Evolutionary conservation across 306 rosid species (phyloP), one percentile per base, ranked within the genome.

Genomic region (Quercus wislizeni): DNA sequence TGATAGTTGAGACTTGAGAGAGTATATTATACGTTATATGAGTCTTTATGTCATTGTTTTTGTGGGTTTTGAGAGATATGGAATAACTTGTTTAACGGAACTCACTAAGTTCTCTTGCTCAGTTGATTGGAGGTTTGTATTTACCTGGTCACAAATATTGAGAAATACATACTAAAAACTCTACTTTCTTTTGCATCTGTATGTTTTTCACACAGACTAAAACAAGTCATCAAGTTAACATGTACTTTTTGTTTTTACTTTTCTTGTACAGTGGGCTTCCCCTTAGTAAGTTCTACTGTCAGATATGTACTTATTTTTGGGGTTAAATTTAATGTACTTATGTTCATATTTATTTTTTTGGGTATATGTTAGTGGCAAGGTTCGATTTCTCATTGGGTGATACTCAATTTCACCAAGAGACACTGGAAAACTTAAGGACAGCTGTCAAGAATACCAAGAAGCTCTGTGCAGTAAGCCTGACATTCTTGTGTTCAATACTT

Each of bases 301-400:
- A 61, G 59, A 19, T 67, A 6, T 61, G 17, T 27, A 67, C 52
- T 33, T 67, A 33, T 67, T 55, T 46, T 70, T 38, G 43, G 4
- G 79, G 70, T 79, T 13, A 64, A 68, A 15, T 52, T 55, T 27
- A 25, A 61, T 57, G 11, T 46, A 56, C 51, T 56, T 27, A 31
- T 82, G 13, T 49, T 67, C 76, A 79, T 58, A 35, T 51, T 51
- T 19, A 73, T 68, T 43, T 59, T 38, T 83, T 80, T 81, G 78
- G 41, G 38, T 38, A 57, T 80, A 82, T 76, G 61, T 76, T 81
- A 93, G 98, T 93, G 83, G 98, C 97, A 20, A 83, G 98, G 85
- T 88, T 93, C 61, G 98, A 93, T 72, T 91, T 91, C 80, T 91
- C 98, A 28, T 91, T 94, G 98, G 92, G 97, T 13, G 91, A 93